Evolutionary conservation across 2,329 filamentous ascomycete species (phyloP), one percentile per base, ranked within the genome.

Genomic region (Clarireedia homoeocarpa): DNA sequence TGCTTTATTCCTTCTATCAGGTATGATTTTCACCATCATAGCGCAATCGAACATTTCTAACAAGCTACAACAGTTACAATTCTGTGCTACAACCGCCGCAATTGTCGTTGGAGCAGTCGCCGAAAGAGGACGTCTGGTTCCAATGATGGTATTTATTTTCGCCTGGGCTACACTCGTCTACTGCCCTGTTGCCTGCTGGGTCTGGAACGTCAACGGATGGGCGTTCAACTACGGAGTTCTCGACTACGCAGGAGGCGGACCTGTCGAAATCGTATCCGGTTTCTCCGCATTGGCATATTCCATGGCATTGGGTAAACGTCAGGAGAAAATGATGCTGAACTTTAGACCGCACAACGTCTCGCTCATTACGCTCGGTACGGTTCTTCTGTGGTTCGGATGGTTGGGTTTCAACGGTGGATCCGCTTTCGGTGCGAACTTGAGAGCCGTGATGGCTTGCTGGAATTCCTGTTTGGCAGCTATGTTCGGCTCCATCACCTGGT

Each of bases 281-380:
- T 78, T 95, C 74, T 94, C 90, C 45, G 94, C 92, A 30, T 79
- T 97, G 48, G 94, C 94, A 63, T 99, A 97, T 77, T 96, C 91
- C 2, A 87, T 89, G 89, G 85, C 96, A 39, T 88, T 99, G 59
- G 94, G 94, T 64, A 89, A 91, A 69, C 90, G 94, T 64, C 94
- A 96, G 76, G 92, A 97, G 77, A 94, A 91, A 77, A 96, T 97
- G 91, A 96, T 97, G 89, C 83, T 96, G 74, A 97, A 97, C 81
- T 97, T 97, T 82, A 89, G 94, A 64, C 94, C 94, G 17, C 94
- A 99, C 80, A 99, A 99, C 77, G 94, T 97, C 63, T 96, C 91
- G 5, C 82, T 97, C 68, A 96, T 99, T 74, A 91, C 94, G 0
- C 86, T 97, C 65, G 94, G 94, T 61, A 97, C 94, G 3, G 82